Percentiles rank a stretch among this genome's conserved stretches.
Conservation (phyloP, 192 early-diverging fungal species). For the Diversispora epigaea region DNA sequence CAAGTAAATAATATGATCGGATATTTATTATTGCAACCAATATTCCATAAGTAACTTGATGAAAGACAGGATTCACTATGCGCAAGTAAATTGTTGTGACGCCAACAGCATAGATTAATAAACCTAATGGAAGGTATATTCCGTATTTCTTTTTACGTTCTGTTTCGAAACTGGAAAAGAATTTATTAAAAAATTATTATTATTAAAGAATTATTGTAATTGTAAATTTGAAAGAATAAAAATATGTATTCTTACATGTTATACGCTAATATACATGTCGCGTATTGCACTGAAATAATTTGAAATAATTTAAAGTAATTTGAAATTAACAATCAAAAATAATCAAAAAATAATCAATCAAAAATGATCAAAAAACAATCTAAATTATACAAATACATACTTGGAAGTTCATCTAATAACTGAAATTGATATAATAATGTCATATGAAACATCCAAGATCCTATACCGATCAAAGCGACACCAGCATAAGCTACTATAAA, state of each 20-base stretch:
- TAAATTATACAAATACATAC: conserved; percentile 35
- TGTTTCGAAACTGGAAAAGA: conserved; percentile 45
- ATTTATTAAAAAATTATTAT: conserved; percentile 27
- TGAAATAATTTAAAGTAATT: neutral
- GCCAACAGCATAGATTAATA: conserved; percentile 54
- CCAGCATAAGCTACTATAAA: conserved; percentile 58
- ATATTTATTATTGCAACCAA: conserved; percentile 53
- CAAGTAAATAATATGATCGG: conserved; percentile 47
- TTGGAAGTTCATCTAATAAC: conserved; percentile 80
- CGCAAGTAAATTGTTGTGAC: conserved; percentile 62
- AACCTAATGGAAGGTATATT: conserved; percentile 43
- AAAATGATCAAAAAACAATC: neutral
- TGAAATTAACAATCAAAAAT: too few species aligned
- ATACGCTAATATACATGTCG: conserved; percentile 54
- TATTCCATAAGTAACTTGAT: conserved; percentile 62
- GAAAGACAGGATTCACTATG: conserved; percentile 69
- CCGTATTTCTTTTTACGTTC: conserved; percentile 46
- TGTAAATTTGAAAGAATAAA: too few species aligned
- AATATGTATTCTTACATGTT: conserved; percentile 32
- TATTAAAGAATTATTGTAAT: neutral
- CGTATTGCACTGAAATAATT: conserved; percentile 52
- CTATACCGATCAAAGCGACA: conserved; percentile 66
- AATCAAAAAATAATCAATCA: neutral
- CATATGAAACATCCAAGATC: conserved; percentile 78
- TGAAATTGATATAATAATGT: conserved; percentile 72